Conservation (phyloP, 768 basidiomycete genomes). For the Termitomyces sp. region DNA sequence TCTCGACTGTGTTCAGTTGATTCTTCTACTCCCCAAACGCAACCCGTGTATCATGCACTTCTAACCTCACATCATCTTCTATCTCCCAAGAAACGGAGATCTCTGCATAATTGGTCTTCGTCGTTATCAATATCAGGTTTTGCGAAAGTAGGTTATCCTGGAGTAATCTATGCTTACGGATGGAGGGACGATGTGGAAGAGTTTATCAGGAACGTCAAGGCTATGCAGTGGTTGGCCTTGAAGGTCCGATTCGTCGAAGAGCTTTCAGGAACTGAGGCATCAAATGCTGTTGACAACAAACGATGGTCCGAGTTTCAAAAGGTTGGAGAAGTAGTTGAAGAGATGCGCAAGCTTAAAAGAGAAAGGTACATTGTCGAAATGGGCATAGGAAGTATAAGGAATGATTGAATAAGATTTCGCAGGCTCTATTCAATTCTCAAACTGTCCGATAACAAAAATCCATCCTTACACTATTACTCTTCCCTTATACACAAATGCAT, state of each 20-base stretch:
- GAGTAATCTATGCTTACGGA: conserved; percentile 70
- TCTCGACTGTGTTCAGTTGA: not conserved
- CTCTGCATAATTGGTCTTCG: conserved; percentile 49
- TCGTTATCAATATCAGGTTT: conserved; percentile 55
- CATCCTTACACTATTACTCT: not conserved
- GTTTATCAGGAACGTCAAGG: conserved; percentile 61
- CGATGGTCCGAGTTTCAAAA: conserved; percentile 64
- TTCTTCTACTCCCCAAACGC: not conserved
- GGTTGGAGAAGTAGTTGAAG: conserved; percentile 62
- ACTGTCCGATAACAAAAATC: not conserved
- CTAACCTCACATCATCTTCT: conserved; percentile 71
- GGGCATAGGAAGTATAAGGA: conserved; percentile 49
- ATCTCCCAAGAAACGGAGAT: conserved; percentile 57
- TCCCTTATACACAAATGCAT: not conserved
- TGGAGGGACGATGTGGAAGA: conserved; percentile 45
- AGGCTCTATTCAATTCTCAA: not conserved
- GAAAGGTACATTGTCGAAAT: conserved; percentile 54
- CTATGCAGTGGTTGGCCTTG: conserved; percentile 77
- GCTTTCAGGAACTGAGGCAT: conserved; percentile 18
- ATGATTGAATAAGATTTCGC: not conserved
- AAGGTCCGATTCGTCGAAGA: conserved; percentile 53
- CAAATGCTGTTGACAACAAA: conserved; percentile 9
- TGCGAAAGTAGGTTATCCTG: conserved; percentile 72
- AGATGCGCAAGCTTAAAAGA: conserved; percentile 53
- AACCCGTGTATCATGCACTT: conserved; percentile 45